phyloP scores from a whole-genome alignment of 306 rosid species.

The Amphicarpaea edgeworthii region DNA sequence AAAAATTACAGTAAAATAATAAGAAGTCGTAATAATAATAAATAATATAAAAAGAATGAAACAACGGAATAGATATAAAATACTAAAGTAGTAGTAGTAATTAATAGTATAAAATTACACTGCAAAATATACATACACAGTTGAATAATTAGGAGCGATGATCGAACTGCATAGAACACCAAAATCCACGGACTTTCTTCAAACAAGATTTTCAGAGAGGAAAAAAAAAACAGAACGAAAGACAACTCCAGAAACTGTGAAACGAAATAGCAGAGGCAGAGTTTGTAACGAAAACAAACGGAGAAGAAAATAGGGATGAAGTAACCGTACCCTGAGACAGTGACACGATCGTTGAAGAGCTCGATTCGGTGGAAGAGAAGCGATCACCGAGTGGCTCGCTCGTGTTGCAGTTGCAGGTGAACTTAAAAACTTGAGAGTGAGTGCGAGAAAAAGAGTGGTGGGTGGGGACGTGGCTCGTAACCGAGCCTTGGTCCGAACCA shows the following conservation, averaged over 20 bases:
- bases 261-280: background rate
- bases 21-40: background rate
- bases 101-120: background rate
- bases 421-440: conserved; percentile 35
- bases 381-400: background rate
- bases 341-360: conserved; percentile 29
- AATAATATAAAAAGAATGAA: background rate
- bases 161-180: conserved; percentile 30
- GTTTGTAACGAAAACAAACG: background rate
- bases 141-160: background rate
- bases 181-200: conserved; percentile 12
- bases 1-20: conserved; percentile 2
- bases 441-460: conserved; percentile 41
- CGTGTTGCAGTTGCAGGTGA: conserved; percentile 3
- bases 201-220: background rate
- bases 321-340: conserved; percentile 40
- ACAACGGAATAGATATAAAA: background rate
- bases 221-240: background rate
- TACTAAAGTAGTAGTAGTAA: background rate
- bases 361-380: conserved; percentile 20
- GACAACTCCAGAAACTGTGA: background rate
- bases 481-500: conserved; percentile 56
- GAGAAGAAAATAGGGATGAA: background rate
- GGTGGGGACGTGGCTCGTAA: conserved; percentile 41
- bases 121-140: background rate